A percentile compares a stretch with the other conserved stretches of the same genome.
Evolutionary conservation across 805 yeast genomes (phyloP).

Genomic region (Teunomyces cretensis): DNA sequence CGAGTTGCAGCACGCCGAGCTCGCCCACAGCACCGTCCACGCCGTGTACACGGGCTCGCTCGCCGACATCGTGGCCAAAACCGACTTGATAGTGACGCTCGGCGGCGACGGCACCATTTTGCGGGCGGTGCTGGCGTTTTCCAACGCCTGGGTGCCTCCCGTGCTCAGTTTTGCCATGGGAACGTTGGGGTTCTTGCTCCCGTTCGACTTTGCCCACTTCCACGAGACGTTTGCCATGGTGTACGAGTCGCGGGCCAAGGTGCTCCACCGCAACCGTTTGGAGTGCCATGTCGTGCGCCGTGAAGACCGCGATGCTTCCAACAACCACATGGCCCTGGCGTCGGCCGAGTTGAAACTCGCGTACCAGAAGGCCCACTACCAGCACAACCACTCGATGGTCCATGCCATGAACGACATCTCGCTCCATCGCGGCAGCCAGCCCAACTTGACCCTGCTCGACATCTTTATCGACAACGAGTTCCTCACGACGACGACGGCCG

Average conservation of each 20-base stretch:
- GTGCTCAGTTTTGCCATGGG: constrained; percentile 87
- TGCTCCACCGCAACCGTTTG: constrained; percentile 72
- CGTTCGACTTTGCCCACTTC: constrained; percentile 73
- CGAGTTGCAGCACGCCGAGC: constrained; percentile 44
- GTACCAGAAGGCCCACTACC: constrained; percentile 9
- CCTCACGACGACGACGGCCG: constrained; percentile 87
- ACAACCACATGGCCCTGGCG: no score
- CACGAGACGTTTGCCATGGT: constrained; percentile 62
- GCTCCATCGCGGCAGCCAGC: constrained; percentile 83
- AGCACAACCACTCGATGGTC: constrained; percentile 32
- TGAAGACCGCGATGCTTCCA: constrained; percentile 19
- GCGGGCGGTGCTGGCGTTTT: constrained; percentile 77
- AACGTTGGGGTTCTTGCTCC: constrained; percentile 83
- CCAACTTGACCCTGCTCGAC: constrained; percentile 80
- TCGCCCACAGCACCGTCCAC: constrained; percentile 2
- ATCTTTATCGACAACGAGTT: constrained; percentile 82
- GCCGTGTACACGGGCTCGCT: constrained; percentile 56
- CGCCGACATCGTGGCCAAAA: constrained; percentile 56
- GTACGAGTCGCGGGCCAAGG: constrained; percentile 65
- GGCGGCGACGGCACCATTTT: constrained; percentile 98
- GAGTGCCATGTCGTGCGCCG: constrained; percentile 62
- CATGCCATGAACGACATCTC: constrained; percentile 94
- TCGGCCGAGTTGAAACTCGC: constrained; percentile 10
- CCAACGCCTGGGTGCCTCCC: constrained; percentile 78
- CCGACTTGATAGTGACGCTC: constrained; percentile 79